phyloP scores from a whole-genome alignment of 495 filamentous ascomycete genomes.

The Podospora pseudopauciseta region DNA sequence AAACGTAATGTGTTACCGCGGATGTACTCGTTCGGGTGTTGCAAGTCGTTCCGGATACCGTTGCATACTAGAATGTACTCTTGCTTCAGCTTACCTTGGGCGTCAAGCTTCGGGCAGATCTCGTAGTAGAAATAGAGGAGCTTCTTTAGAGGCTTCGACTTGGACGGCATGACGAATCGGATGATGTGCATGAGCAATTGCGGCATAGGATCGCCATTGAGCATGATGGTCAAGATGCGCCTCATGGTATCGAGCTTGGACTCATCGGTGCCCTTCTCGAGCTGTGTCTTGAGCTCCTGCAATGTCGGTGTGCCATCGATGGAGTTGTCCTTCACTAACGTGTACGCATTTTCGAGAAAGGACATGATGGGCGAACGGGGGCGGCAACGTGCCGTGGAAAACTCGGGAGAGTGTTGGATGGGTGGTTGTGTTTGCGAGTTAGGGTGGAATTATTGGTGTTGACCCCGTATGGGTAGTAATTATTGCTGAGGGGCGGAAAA shows the following conservation, averaged over 20 bases:
- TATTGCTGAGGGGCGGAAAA: slow-evolving; percentile 19
- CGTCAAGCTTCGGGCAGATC: slow-evolving; percentile 93
- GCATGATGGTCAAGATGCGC: slow-evolving; percentile 91
- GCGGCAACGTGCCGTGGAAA: slow-evolving; percentile 14
- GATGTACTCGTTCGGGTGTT: slow-evolving; percentile 98
- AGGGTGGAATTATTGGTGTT: neutral
- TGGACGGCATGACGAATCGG: slow-evolving; percentile 98
- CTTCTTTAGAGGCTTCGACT: slow-evolving; percentile 95
- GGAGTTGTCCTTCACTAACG: slow-evolving; percentile 92
- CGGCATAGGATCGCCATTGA: slow-evolving; percentile 96
- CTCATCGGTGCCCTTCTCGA: slow-evolving; percentile 97
- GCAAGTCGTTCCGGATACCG: slow-evolving; percentile 94
- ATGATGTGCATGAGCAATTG: slow-evolving; percentile 99
- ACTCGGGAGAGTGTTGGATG: slow-evolving; percentile 7
- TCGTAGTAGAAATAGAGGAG: slow-evolving; percentile 99
- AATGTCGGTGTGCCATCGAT: slow-evolving; percentile 79
- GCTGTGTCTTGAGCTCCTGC: slow-evolving; percentile 85
- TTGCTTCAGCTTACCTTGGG: slow-evolving; percentile 90
- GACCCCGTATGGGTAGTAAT: neutral
- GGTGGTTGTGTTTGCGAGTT: neutral
- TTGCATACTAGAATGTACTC: slow-evolving; percentile 99
- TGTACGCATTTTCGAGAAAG: slow-evolving; percentile 91
- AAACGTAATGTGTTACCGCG: slow-evolving; percentile 95
- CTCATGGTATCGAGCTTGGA: slow-evolving; percentile 98
- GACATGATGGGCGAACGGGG: slow-evolving; percentile 66